Conservation (phyloP, 768 basidiomycete genomes). For the Galerina sulciceps region DNA sequence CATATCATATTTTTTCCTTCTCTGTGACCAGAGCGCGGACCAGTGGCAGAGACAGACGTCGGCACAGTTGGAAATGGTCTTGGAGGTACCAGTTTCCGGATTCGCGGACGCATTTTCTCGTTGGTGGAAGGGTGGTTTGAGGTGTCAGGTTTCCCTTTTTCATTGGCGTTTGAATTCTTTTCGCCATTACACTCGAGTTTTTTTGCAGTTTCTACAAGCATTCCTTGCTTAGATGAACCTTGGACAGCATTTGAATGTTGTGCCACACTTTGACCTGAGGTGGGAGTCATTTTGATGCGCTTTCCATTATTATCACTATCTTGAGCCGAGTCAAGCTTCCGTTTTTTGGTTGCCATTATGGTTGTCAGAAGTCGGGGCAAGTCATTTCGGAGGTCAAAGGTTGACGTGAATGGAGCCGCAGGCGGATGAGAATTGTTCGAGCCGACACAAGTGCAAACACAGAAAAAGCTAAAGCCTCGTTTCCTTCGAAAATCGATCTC, state of each 20-base stretch:
- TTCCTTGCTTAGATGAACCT: background rate
- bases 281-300: constrained; percentile 34
- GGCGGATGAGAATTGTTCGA: background rate
- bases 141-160: background rate
- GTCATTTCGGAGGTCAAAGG: background rate
- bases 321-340: constrained; percentile 37
- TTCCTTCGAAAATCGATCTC: constrained; percentile 28
- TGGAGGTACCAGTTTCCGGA: constrained; percentile 72
- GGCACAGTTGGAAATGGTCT: constrained; percentile 81
- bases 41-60: constrained; percentile 75
- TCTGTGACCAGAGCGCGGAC: constrained; percentile 76
- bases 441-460: constrained; percentile 37
- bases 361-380: background rate
- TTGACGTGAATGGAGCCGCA: constrained; percentile 2
- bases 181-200: background rate
- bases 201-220: background rate
- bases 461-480: constrained; percentile 28
- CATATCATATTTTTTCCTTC: constrained; percentile 86
- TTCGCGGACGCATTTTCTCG: constrained; percentile 21
- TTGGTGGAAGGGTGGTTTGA: background rate
- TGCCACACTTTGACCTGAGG: constrained; percentile 2
- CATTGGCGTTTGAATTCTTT: background rate
- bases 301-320: constrained; percentile 26
- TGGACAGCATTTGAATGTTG: background rate
- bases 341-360: constrained; percentile 36